Base-by-base conservation (phyloP, 345 rosid species). In the Brassica carinata region DNA sequence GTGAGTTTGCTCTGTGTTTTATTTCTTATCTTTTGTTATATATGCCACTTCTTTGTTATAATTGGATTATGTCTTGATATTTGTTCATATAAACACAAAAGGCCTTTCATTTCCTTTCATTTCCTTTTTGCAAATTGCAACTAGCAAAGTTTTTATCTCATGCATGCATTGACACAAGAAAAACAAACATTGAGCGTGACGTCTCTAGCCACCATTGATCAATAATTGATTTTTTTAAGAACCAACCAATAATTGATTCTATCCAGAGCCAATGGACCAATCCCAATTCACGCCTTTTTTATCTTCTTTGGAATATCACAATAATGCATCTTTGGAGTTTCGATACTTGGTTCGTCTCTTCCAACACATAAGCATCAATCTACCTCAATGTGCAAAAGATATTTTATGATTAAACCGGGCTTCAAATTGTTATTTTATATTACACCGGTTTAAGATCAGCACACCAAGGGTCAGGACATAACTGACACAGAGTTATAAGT, bases 401-500 rank as follows among this genome's bases (percentile, higher is more conserved):
- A 67, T 36, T 55, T 67, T 45, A 62, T 62, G 8, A 63, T 1
- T 63, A 74, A 80, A 80, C 83, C 75, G 79, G 75, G 15, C 0
- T 63, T 53, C 8, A 31, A 68, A 73, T 59, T 62, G 63, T 74
- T 74, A 51, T 74, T 61, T 9, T 34, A 68, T 27, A 74, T 62
- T 36, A 80, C 65, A 69, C 78, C 79, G 75, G 75, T 48, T 74
- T 69, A 68, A 26, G 4, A 69, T 62, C 43, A 79, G 73, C 5
- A 45, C 33, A 45, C 33, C 64, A 62, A 59, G 36, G 27, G 79
- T 80, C 71, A 80, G 65, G 79, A 80, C 34, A 80, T 70, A 69
- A 74, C 71, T 62, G 83, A 62, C 64, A 74, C 61, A 80, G 67
- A 63, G 58, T 80, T 80, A 59, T 73, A 74, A 5, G 79, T 64